phyloP scores from a whole-genome alignment of 495 filamentous ascomycete species.

The Acidiella bohemica region DNA sequence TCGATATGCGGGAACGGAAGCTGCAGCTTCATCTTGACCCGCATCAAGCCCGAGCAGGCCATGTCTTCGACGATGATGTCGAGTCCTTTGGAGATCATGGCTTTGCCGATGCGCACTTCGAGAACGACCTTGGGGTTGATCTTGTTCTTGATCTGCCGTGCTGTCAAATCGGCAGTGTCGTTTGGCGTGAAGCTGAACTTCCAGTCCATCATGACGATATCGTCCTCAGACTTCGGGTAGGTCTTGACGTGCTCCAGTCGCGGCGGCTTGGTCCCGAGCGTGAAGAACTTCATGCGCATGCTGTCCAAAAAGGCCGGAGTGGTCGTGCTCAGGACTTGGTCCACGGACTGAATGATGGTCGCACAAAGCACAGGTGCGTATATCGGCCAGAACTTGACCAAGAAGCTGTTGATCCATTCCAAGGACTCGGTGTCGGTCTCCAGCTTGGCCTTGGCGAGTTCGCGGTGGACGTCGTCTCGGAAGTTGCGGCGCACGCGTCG shows the following conservation, averaged over 20 bases:
- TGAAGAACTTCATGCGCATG: slow-evolving; percentile 78
- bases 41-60: slow-evolving; percentile 85
- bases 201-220: slow-evolving; percentile 98
- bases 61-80: slow-evolving; percentile 98
- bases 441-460: slow-evolving; percentile 75
- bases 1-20: slow-evolving; percentile 92
- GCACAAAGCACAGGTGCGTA: slow-evolving; percentile 86
- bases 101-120: slow-evolving; percentile 86
- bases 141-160: slow-evolving; percentile 80
- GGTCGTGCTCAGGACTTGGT: slow-evolving; percentile 83
- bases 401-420: slow-evolving; percentile 98
- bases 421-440: slow-evolving; percentile 88
- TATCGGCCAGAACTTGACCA: slow-evolving; percentile 99
- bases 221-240: slow-evolving; percentile 89
- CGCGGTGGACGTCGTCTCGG: slow-evolving; percentile 84
- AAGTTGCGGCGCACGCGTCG: slow-evolving; percentile 91
- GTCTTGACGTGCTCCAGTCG: slow-evolving; percentile 95
- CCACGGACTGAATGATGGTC: slow-evolving; percentile 81
- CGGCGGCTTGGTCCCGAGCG: slow-evolving; percentile 86
- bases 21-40: slow-evolving; percentile 94
- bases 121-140: slow-evolving; percentile 93
- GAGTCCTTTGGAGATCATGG: slow-evolving; percentile 85
- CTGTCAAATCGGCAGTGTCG: slow-evolving; percentile 80
- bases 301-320: slow-evolving; percentile 91
- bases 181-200: slow-evolving; percentile 98